Evolutionary conservation across 2,329 filamentous ascomycete species (phyloP).

Genomic region (Boeremia exigua): DNA sequence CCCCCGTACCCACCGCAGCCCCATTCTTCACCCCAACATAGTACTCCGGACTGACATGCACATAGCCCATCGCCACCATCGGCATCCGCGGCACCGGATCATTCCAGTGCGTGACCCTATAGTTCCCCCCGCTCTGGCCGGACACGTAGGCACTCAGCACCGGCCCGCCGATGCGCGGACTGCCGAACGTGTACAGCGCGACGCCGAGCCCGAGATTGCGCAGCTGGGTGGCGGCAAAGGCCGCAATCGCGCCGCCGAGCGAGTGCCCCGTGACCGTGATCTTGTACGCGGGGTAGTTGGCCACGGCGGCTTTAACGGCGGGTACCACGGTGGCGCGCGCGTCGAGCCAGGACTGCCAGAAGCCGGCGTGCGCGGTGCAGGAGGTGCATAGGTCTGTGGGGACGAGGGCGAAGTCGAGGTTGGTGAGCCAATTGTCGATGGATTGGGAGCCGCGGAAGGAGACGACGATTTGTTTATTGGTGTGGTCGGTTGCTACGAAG

Average conservation of each 20-base stretch:
- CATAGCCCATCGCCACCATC: constrained; percentile 64
- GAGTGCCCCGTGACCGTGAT: constrained; percentile 71
- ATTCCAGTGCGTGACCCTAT: constrained; percentile 70
- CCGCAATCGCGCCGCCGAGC: constrained; percentile 70
- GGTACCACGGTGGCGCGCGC: constrained; percentile 52
- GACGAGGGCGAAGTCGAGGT: constrained; percentile 55
- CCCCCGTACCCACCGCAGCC: constrained; percentile 22
- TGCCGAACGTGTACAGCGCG: constrained; percentile 65
- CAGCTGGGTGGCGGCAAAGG: constrained; percentile 63
- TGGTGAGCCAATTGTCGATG: constrained; percentile 67
- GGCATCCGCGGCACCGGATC: constrained; percentile 74
- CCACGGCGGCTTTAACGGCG: constrained; percentile 53
- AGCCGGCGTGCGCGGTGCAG: constrained; percentile 66
- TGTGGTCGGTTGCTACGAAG: constrained; percentile 54
- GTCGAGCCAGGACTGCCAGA: constrained; percentile 64
- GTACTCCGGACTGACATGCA: constrained; percentile 73
- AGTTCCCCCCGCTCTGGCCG: constrained; percentile 60
- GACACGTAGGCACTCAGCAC: constrained; percentile 64
- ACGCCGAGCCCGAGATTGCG: constrained; percentile 32
- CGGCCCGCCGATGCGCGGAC: constrained; percentile 69
- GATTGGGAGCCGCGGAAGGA: constrained; percentile 65
- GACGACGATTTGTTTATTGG: constrained; percentile 61
- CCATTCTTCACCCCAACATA: constrained; percentile 49
- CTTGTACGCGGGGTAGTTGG: constrained; percentile 58
- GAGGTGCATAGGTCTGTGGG: constrained; percentile 51